These are phyloP conservation scores for Podaxis rugospora DNA, from an alignment of 768 basidiomycete genomes.

Conservation along the genomic window DNA sequence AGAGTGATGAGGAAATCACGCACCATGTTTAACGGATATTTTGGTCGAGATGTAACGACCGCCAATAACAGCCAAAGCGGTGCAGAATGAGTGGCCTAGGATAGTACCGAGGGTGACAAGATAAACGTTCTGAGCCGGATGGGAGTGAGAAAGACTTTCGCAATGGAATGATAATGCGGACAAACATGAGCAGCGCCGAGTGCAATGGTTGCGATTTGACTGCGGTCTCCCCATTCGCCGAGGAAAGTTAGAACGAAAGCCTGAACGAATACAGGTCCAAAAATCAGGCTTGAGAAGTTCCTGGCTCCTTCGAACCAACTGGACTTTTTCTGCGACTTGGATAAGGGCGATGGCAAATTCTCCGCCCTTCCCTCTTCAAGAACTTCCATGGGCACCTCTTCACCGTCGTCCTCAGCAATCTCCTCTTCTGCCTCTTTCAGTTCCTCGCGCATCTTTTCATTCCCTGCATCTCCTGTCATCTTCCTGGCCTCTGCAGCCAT, in stretches of 20 bases:
- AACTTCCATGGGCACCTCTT: constrained; percentile 61
- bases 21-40: constrained; percentile 93
- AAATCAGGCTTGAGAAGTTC: constrained; percentile 76
- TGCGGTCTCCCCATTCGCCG: constrained; percentile 99
- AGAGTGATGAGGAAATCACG: constrained; percentile 23
- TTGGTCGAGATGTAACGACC: constrained; percentile 91
- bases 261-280: constrained; percentile 94
- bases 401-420: constrained; percentile 72
- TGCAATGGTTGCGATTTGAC: constrained; percentile 96
- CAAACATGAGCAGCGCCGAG: constrained; percentile 90
- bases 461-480: constrained; percentile 63
- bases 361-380: constrained; percentile 64
- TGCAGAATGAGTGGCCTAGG: constrained; percentile 84
- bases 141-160: not conserved
- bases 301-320: constrained; percentile 56
- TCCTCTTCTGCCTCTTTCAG: constrained; percentile 97
- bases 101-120: constrained; percentile 89
- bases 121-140: constrained; percentile 71
- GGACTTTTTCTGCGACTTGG: constrained; percentile 16
- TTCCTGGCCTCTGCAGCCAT: constrained; percentile 83
- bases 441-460: constrained; percentile 85
- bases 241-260: constrained; percentile 93
- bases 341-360: constrained; percentile 13
- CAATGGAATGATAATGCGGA: constrained; percentile 8
- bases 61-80: constrained; percentile 86